Evolutionary conservation across 768 basidiomycete genomes (phyloP).

Genomic region (Boletus rubescentipes): DNA sequence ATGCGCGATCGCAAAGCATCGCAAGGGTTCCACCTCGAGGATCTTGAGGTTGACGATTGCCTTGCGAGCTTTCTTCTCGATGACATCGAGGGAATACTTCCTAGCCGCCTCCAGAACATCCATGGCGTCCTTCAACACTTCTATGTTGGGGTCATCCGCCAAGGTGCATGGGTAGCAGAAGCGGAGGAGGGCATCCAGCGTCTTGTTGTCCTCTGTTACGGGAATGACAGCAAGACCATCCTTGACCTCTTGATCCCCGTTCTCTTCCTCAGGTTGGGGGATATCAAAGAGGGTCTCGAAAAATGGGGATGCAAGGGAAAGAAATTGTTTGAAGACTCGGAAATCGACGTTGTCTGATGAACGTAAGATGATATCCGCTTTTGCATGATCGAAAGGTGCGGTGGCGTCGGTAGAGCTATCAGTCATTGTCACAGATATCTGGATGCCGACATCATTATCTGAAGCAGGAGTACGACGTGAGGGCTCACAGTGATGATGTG

Average conservation of each 20-base stretch:
- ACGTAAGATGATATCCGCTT: too few species aligned
- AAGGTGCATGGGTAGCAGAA: conserved; percentile 24
- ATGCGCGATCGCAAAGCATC: neutral
- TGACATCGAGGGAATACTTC: neutral
- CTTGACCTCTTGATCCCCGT: too few species aligned
- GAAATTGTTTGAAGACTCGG: too few species aligned
- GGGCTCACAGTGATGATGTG: too few species aligned
- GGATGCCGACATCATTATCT: too few species aligned
- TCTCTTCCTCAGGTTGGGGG: conserved; percentile 20
- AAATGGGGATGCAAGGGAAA: conserved; percentile 34
- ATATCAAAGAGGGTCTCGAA: conserved; percentile 35
- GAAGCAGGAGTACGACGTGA: too few species aligned
- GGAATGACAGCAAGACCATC: conserved; percentile 19
- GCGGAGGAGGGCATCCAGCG: conserved; percentile 22
- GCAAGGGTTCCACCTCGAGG: neutral
- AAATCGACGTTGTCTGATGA: too few species aligned
- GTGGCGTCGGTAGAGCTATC: too few species aligned
- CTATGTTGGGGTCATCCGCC: neutral
- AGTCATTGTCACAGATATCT: too few species aligned
- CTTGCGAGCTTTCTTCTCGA: conserved; percentile 1
- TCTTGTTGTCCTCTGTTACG: conserved; percentile 20
- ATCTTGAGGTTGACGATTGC: neutral
- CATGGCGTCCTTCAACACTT: neutral
- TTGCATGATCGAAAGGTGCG: too few species aligned
- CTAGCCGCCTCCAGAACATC: neutral